phyloP scores from a whole-genome alignment of 2,329 filamentous ascomycete species.

The Pestalotiopsis sp. region DNA sequence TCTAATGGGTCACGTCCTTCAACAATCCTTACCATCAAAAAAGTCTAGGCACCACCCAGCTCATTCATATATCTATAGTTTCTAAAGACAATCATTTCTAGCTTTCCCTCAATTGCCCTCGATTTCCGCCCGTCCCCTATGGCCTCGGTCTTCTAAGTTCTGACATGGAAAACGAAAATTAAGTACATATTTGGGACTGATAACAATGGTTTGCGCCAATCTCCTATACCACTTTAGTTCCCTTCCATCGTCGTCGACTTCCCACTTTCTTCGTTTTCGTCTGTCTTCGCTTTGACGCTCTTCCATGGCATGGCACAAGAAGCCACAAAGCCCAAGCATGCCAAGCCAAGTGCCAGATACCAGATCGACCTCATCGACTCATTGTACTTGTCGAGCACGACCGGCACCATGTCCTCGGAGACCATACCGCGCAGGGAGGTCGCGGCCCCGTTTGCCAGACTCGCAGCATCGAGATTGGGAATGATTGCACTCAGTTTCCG shows the following conservation, averaged over 20 bases:
- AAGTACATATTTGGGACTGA: neutral
- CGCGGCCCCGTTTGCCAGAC: neutral
- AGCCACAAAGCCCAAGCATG: neutral
- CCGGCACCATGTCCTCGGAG: neutral
- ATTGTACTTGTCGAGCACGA: constrained; percentile 1
- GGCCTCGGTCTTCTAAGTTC: neutral
- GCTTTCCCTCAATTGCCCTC: too few relatives aligned
- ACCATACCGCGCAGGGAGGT: neutral
- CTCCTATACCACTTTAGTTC: neutral
- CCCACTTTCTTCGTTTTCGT: neutral
- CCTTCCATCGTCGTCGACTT: neutral
- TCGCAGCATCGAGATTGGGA: neutral
- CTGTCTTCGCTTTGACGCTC: neutral
- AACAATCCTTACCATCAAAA: too few relatives aligned
- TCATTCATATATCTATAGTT: too few relatives aligned
- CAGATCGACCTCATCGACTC: neutral
- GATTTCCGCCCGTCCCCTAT: too few relatives aligned
- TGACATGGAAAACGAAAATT: neutral
- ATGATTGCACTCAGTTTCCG: neutral
- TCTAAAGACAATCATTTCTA: too few relatives aligned
- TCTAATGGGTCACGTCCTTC: too few relatives aligned
- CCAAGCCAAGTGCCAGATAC: neutral
- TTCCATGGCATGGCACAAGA: neutral
- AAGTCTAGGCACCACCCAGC: too few relatives aligned
- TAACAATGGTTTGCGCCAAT: neutral